A percentile compares a stretch with the other conserved stretches of the same genome.
phyloP scores from a whole-genome alignment of 768 basidiomycete species.

The Hericium erinaceus region DNA sequence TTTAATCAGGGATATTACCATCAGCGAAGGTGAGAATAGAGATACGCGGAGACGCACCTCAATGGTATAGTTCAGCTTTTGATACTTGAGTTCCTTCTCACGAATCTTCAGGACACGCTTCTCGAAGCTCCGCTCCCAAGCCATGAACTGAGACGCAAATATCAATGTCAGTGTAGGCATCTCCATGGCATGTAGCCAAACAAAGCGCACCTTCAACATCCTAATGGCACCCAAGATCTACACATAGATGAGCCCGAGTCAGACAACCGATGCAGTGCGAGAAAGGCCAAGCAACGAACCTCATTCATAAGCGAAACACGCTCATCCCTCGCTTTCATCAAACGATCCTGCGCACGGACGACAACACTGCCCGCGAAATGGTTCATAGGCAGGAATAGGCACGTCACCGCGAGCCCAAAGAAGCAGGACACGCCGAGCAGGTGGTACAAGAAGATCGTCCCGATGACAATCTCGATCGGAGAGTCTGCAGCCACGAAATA shows the following conservation, averaged over 20 bases:
- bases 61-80: slow-evolving; percentile 79
- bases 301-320: slow-evolving; percentile 90
- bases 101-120: slow-evolving; percentile 61
- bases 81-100: slow-evolving; percentile 74
- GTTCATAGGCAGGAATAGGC: slow-evolving; percentile 61
- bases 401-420: slow-evolving; percentile 69
- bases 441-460: slow-evolving; percentile 65
- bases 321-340: slow-evolving; percentile 90
- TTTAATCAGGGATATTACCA: slow-evolving; percentile 10
- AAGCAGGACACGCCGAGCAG: slow-evolving; percentile 75
- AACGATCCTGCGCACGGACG: slow-evolving; percentile 66
- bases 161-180: neutral
- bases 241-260: neutral
- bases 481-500: slow-evolving; percentile 41
- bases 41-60: slow-evolving; percentile 39
- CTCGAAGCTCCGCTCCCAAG: slow-evolving; percentile 89
- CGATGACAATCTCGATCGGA: slow-evolving; percentile 70
- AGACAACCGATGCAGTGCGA: neutral
- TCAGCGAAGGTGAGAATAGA: neutral
- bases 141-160: slow-evolving; percentile 62
- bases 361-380: slow-evolving; percentile 79
- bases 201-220: slow-evolving; percentile 61
- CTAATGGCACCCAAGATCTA: slow-evolving; percentile 78
- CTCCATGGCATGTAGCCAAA: neutral
- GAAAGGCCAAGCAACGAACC: slow-evolving; percentile 18